Conservation (phyloP, 176 grass and related monocot species). For the Dactylis glomerata region DNA sequence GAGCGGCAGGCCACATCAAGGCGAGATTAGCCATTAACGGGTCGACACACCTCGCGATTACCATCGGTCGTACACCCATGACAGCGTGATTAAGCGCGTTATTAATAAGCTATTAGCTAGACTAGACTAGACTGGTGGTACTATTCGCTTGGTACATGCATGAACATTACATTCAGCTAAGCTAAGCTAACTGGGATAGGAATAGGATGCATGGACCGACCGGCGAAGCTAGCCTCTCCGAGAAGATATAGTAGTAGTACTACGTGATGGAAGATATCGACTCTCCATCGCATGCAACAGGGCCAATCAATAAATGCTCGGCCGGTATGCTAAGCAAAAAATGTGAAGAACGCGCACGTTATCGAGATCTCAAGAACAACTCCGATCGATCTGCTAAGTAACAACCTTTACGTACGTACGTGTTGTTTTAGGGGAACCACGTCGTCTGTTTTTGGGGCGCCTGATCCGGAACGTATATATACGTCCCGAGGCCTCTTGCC, state of each 20-base stretch:
- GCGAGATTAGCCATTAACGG: neutral
- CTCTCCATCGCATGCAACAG: neutral
- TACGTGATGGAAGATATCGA: neutral
- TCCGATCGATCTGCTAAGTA: too few relatives aligned
- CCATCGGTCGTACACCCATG: constrained; percentile 27
- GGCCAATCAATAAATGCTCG: neutral
- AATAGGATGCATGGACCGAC: neutral
- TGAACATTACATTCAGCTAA: neutral
- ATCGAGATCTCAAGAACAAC: neutral
- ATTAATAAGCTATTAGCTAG: neutral
- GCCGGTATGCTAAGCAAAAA: neutral
- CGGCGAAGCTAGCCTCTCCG: neutral
- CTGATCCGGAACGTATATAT: neutral
- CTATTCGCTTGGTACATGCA: neutral
- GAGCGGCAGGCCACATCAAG: constrained; percentile 14
- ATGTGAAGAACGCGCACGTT: neutral
- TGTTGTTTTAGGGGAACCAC: neutral
- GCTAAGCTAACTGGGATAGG: neutral
- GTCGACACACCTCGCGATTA: constrained; percentile 25
- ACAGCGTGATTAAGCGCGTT: neutral
- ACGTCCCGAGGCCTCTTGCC: neutral
- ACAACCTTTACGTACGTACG: neutral
- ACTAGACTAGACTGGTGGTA: neutral
- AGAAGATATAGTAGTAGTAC: neutral
- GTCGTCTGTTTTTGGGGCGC: neutral